phyloP scores from a whole-genome alignment of 2,329 filamentous ascomycete species.

The Coniochaeta sp. region DNA sequence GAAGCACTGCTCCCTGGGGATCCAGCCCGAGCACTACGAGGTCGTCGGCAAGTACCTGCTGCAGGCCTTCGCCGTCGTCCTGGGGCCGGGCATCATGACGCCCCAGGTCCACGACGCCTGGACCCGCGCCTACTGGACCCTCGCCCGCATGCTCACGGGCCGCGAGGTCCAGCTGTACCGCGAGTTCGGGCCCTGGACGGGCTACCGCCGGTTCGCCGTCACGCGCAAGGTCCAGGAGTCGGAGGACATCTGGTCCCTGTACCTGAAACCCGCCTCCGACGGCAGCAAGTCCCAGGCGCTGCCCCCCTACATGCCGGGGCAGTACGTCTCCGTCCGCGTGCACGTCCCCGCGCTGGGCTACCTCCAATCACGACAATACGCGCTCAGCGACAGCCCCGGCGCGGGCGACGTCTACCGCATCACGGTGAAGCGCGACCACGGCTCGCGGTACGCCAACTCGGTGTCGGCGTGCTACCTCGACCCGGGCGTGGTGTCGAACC shows the following conservation, averaged over 20 bases:
- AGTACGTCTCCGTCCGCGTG: slow-evolving; percentile 61
- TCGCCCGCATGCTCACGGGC: slow-evolving; percentile 65
- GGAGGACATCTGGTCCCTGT: slow-evolving; percentile 63
- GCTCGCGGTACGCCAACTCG: slow-evolving; percentile 33
- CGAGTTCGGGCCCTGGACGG: slow-evolving; percentile 53
- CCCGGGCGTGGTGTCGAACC: slow-evolving; percentile 62
- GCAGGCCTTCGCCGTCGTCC: slow-evolving; percentile 57
- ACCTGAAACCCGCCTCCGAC: slow-evolving; percentile 59
- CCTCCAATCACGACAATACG: slow-evolving; percentile 65
- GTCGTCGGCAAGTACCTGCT: slow-evolving; percentile 65
- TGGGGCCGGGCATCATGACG: slow-evolving; percentile 61
- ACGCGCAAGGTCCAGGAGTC: slow-evolving; percentile 58
- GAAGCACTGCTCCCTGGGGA: slow-evolving; percentile 66
- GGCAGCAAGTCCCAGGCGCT: slow-evolving; percentile 50
- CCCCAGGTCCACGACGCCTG: slow-evolving; percentile 59
- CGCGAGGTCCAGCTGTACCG: slow-evolving; percentile 58
- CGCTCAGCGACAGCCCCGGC: slow-evolving; percentile 59
- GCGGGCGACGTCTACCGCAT: slow-evolving; percentile 60
- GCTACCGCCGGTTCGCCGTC: slow-evolving; percentile 62
- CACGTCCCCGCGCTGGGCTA: slow-evolving; percentile 49
- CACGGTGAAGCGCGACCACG: slow-evolving; percentile 61
- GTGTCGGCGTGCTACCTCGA: slow-evolving; percentile 39
- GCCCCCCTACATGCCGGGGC: slow-evolving; percentile 59
- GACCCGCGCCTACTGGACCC: slow-evolving; percentile 64
- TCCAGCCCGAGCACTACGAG: slow-evolving; percentile 61